Base-by-base conservation (phyloP, 1,284 basidiomycete species). In the Marasmius tenuissimus region DNA sequence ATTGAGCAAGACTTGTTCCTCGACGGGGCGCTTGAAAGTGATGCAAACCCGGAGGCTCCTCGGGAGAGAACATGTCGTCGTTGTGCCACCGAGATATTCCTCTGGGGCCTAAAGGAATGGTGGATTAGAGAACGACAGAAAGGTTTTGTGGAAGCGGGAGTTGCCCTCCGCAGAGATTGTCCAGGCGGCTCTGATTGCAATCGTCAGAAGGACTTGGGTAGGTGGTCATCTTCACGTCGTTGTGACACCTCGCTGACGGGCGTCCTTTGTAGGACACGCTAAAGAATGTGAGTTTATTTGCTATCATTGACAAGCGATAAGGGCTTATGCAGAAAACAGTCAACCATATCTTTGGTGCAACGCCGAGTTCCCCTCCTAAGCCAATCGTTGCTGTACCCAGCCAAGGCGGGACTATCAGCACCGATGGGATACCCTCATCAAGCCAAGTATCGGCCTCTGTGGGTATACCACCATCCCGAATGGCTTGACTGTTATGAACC, bases 21-120 rank as follows among this genome's bases (percentile, higher is more conserved):
- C 18, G 51, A 47, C 12, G 83, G 86, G 8, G 69, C 81, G 7
- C 76, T 80, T 9, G 84, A 83, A 10, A 66, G 73, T 2, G 87
- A 90, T 58, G 79, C 83, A 1, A 79, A 85, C 59, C 80, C 85
- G 2, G 78, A 78, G 47, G 80, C 82, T 1, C 83, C 87, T 18
- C 81, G 86, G 35, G 78, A 73, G 42, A 80, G 76, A 55, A 84
- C 88, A 47, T 93, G 91, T 68, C 78, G 91, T 59, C 73, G 85
- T 49, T 93, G 91, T 69, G 87, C 91, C 1, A 79, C 85, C 0
- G 89, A 92, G 70, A 80, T 92, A 1, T 77, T 93, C 11, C 75
- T 92, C 3, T 89, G 84, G 78, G 91, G 91, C 6, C 68, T 93
- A 55, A 84, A 81, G 61, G 88, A 87, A 42, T 93, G 91, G 91